Base-by-base conservation (phyloP, 208 protist species). In the Leishmania braziliensis region DNA sequence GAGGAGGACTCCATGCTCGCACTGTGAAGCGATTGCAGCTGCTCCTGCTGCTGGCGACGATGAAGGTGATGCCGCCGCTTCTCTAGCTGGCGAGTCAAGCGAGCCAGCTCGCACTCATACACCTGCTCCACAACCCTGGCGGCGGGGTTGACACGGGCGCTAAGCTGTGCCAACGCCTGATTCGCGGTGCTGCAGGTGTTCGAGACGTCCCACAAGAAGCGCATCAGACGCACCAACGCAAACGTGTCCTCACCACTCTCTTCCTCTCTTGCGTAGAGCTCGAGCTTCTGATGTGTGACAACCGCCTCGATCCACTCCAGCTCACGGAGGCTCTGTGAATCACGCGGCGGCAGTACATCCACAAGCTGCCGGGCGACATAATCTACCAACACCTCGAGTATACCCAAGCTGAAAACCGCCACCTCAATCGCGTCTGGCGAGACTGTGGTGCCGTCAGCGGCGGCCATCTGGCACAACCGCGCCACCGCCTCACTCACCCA, bases 71-170 rank as follows among this genome's bases (percentile, higher is more conserved):
- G 65, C 77, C 80, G 23, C 12, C 53, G 76, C 63, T 85, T 72
- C 63, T 78, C 74, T 72, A 80, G 36, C 62, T 79, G 82, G 5
- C 72, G 54, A 12, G 60, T 56, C 5, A 85, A 75, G 8, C 82
- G 82, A 53, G 63, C 68, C 8, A 85, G 56, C 54, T 85, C 82
- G 53, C 80, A 73, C 43, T 81, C 69, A 62, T 85, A 85, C 20
- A 85, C 63, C 48, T 74, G 51, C 62, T 81, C 77, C 14, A 81
- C 82, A 36, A 53, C 76, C 12, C 36, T 60, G 53, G 79, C 62
- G 50, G 71, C 66, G 39, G 82, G 70, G 50, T 80, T 72, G 39
- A 81, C 62, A 33, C 33, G 51, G 12, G 68, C 76, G 29, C 29
- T 29, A 48, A 84, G 77, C 60, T 77, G 53, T 36, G 50, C 75